Evolutionary conservation across 495 filamentous ascomycete species (phyloP), one percentile per base, ranked within the genome.

Genomic region (Penicillium fimorum): DNA sequence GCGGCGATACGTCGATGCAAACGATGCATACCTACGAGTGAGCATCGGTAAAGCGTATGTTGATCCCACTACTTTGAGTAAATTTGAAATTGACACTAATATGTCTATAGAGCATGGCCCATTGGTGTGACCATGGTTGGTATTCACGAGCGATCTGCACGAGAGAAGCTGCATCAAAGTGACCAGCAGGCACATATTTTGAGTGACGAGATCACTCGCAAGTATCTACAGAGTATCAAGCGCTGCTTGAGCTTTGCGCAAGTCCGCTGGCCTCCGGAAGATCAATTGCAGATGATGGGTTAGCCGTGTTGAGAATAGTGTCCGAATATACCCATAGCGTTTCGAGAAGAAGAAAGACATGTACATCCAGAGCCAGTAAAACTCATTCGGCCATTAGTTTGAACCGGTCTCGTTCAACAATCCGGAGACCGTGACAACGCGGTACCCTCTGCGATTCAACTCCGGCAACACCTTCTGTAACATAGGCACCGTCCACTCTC

Each of bases 101-200:
- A 5, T 15, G 5, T 3, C 13, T 51, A 25, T 54, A 83, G 81
- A 58, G 94, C 94, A 22, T 98, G 94, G 94, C 94, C 94, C 27
- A 98, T 98, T 69, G 94, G 94, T 74, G 94, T 98, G 29, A 98
- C 94, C 63, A 97, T 97, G 94, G 94, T 98, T 59, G 94, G 94
- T 79, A 98, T 98, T 66, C 94, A 98, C 83, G 94, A 97, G 76
- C 85, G 94, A 58, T 91, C 86, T 44, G 93, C 94, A 6, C 83
- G 94, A 37, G 94, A 98, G 74, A 97, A 97, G 75, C 77, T 98
- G 45, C 92, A 97, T 67, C 83, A 92, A 70, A 83, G 82, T 57
- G 92, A 90, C 60, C 87, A 92, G 66, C 83, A 91, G 58, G 94
- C 92, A 6, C 95, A 98, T 72, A 96, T 98, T 65, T 90, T 98